Evolutionary conservation across 2,329 filamentous ascomycete species (phyloP).

Genomic region (Byssochlamys sp.): DNA sequence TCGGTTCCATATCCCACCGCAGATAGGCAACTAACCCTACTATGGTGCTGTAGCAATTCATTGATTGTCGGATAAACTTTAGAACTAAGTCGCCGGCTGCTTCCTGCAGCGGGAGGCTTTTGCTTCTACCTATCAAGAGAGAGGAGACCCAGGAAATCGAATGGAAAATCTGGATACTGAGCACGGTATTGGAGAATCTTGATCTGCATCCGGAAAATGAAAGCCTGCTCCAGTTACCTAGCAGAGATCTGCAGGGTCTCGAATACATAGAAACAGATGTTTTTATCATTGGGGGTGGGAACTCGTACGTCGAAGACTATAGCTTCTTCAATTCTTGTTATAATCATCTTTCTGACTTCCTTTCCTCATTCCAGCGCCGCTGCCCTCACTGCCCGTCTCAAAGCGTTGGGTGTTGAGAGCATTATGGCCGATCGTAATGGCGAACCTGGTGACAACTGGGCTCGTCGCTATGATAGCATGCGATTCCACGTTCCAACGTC

Average conservation of each 20-base stretch:
- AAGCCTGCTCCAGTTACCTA: background rate
- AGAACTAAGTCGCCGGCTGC: slow-evolving; percentile 21
- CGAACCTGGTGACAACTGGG: slow-evolving; percentile 39
- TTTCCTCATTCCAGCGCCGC: slow-evolving; percentile 22
- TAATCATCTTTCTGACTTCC: background rate
- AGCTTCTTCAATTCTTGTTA: background rate
- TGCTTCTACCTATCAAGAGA: slow-evolving; percentile 18
- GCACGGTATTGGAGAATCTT: background rate
- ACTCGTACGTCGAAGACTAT: background rate
- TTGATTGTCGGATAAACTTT: slow-evolving; percentile 24
- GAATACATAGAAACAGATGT: background rate
- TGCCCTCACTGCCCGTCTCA: slow-evolving; percentile 34
- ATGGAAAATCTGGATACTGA: background rate
- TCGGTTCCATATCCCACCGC: background rate
- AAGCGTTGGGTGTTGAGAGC: slow-evolving; percentile 34
- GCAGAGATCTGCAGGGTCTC: background rate
- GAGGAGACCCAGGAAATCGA: background rate
- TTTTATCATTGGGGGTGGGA: background rate
- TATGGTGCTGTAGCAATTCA: slow-evolving; percentile 16
- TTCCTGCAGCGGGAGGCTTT: slow-evolving; percentile 21
- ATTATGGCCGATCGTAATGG: slow-evolving; percentile 36
- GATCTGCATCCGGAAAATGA: background rate
- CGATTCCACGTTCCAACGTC: slow-evolving; percentile 33
- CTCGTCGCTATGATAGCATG: slow-evolving; percentile 37
- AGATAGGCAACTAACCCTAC: slow-evolving; percentile 8